Base-by-base conservation (phyloP, 2,329 filamentous ascomycete genomes). In the Coniochaeta sp. region DNA sequence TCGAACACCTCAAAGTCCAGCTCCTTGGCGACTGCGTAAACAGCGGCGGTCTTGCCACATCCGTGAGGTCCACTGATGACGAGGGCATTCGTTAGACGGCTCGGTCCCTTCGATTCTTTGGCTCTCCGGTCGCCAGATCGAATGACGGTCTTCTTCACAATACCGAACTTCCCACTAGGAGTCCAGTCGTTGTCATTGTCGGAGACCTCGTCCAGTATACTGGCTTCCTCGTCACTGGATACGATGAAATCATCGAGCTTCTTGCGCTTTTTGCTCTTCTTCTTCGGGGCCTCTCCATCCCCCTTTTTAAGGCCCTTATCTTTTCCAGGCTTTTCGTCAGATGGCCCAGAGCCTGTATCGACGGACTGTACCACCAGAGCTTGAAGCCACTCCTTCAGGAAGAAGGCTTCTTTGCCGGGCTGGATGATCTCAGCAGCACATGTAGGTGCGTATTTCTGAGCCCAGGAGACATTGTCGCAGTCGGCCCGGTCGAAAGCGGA, bases 1-100 rank as follows among this genome's bases (percentile, higher is more conserved):
- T 99, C 94, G 58, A 99, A 99, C 1, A 99, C 81, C 61, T 96
- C 91, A 62, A 95, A 97, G 1, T 82, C 90, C 14, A 97, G 76
- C 68, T 99, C 92, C 62, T 89, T 92, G 4, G 94, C 92, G 38
- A 91, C 87, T 4, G 94, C 94, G 66, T 95, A 91, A 0, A 96
- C 87, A 1, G 91, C 84, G 6, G 95, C 91, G 12, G 91, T 95
- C 71, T 99, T 99, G 3, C 94, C 95, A 64, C 87, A 92, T 0
- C 94, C 94, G 58, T 88, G 78, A 3, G 92, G 90, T 0, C 94
- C 94, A 61, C 90, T 96, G 28, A 99, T 75, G 7, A 99, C 73
- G n/a, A 96, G 81, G 0, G 86, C 81, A 67, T 96, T 96, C 49
- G 78, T 77, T 28, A 86, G 65, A 47, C 79, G 81, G 8, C 67